Conservation (phyloP, 2,329 filamentous ascomycete species). For the Aspergillus sp. region DNA sequence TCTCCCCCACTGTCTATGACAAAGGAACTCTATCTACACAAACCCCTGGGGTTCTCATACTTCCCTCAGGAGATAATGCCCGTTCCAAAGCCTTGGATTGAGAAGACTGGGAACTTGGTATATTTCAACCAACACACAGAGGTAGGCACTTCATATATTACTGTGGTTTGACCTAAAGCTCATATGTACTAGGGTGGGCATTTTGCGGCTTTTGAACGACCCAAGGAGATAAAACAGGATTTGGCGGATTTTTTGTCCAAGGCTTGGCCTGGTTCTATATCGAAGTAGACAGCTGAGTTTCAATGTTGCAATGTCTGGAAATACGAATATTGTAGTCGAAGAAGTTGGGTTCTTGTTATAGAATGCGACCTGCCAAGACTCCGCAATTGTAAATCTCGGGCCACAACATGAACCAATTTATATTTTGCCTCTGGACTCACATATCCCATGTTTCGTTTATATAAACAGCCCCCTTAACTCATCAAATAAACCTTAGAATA, state of each 20-base stretch:
- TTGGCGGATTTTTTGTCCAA: conserved; percentile 38
- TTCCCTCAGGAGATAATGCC: conserved; percentile 47
- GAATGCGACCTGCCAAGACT: conserved; percentile 4
- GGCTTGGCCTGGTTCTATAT: conserved; percentile 21
- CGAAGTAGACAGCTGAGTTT: neutral
- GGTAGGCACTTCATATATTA: conserved; percentile 20
- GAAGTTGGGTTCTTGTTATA: neutral
- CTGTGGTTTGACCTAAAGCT: neutral
- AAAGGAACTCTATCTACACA: conserved; percentile 34
- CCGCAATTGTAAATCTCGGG: neutral
- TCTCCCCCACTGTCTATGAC: neutral
- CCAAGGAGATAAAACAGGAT: conserved; percentile 45
- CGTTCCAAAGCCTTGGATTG: conserved; percentile 40
- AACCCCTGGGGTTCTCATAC: conserved; percentile 49
- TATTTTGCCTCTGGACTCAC: neutral
- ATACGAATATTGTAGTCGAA: neutral
- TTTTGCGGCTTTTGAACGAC: conserved; percentile 51
- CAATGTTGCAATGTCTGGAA: neutral
- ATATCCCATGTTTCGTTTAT: neutral
- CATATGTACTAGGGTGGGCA: conserved; percentile 48
- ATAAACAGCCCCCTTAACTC: neutral
- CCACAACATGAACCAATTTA: neutral
- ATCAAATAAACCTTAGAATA: neutral
- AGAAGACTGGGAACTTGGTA: conserved; percentile 40
- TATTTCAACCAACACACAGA: conserved; percentile 37